Base-by-base conservation (phyloP, 768 basidiomycete species). In the Chalciporus pseudorubinellus region DNA sequence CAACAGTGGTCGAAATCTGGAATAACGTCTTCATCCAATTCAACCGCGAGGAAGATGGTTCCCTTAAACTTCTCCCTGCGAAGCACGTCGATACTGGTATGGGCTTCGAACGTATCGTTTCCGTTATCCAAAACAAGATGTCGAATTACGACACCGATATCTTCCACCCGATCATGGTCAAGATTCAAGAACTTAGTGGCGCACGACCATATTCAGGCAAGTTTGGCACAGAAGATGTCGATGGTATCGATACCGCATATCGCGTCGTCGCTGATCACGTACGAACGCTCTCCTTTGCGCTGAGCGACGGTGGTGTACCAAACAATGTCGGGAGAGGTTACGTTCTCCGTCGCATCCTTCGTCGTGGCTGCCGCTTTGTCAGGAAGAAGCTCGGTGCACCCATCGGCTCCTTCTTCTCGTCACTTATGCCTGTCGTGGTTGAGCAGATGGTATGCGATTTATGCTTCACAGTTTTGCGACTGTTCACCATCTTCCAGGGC, bases 1-100 rank as follows among this genome's bases (percentile, higher is more conserved):
- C 97, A 2, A 86, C 95, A 56, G 97, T 99, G 8, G 80, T 99
- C 51, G 93, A 95, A 71, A 95, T 99, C 59, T 99, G 97, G 97
- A 99, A 99, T 76, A 98, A 97, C 67, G 97, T 99, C 50, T 99
- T 98, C 68, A 98, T 99, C 65, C 95, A 98, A 63, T 99, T 89
- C 76, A 98, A 99, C 68, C 89, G 97, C 42, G 95, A 98, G 69
- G 81, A 83, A 39, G 89, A 95, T 51, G 88, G 89, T 36, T 82
- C 85, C 18, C 79, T 99, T 14, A 83, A 80, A 46, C 53, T 81
- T 1, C 80, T 99, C 13, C 97, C 97, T 21, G 82, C 86, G 28
- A 93, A 94, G 71, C 97, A 99, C 61, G 90, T 99, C 56, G 97
- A 99, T 67, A 99, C 97, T 6, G 97, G 97, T 45, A 94, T 99